Conservation (phyloP, 75 land plant species). For the Isoetes taiwanensis region DNA sequence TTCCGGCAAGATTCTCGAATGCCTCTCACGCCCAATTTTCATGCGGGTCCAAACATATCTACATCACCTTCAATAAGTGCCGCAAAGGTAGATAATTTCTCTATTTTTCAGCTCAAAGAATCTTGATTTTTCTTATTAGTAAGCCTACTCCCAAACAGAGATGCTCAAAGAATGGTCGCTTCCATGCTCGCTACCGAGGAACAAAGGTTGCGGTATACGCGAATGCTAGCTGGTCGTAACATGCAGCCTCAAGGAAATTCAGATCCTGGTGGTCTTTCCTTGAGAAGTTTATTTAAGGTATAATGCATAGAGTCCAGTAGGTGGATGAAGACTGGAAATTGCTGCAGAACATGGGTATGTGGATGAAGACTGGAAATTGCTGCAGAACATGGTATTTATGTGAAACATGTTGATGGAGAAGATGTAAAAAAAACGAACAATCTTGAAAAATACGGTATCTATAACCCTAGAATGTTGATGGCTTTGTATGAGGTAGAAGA, state of each 20-base stretch:
- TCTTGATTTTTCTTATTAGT: neutral
- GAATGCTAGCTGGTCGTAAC: constrained; percentile 40
- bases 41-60: constrained; percentile 23
- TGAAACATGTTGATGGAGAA: too few species aligned
- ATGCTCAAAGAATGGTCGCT: constrained; percentile 7
- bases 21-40: constrained; percentile 33
- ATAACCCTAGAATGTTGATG: too few species aligned
- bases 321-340: too few species aligned
- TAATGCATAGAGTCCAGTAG: too few species aligned
- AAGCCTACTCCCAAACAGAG: neutral
- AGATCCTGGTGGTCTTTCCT: constrained; percentile 21
- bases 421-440: too few species aligned
- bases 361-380: too few species aligned
- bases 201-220: constrained; percentile 25
- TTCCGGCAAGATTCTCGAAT: constrained; percentile 19
- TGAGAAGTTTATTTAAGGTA: constrained; percentile 25
- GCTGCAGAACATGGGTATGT: too few species aligned
- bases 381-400: too few species aligned
- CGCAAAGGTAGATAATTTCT: neutral
- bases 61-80: constrained; percentile 8
- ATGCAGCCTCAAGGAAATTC: constrained; percentile 28
- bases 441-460: too few species aligned
- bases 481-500: too few species aligned
- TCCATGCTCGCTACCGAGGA: neutral
- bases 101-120: neutral